phyloP scores from a whole-genome alignment of 345 rosid species.

The Aegle marmelos region DNA sequence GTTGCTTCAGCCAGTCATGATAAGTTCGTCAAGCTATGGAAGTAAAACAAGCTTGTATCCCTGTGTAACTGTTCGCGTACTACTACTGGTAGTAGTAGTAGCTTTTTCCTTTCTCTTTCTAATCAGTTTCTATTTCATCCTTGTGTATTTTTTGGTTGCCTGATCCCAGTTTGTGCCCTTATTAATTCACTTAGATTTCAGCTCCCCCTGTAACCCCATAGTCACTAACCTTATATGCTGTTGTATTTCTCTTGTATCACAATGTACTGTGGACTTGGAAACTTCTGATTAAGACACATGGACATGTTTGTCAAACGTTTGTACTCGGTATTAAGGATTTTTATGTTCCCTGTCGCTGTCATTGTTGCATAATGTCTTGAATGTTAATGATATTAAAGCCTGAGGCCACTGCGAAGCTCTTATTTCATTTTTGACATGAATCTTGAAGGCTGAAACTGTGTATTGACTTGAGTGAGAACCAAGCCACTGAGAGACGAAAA shows the following conservation, averaged over 20 bases:
- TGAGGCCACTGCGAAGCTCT: background rate
- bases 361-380: background rate
- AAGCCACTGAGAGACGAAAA: background rate
- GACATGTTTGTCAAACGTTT: background rate
- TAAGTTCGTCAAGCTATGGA: conserved; percentile 89
- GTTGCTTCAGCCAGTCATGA: conserved; percentile 98
- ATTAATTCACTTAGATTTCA: background rate
- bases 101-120: background rate
- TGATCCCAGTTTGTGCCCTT: conserved; percentile 9
- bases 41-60: conserved; percentile 28
- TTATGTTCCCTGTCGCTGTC: background rate
- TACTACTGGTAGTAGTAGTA: background rate
- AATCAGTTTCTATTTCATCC: conserved; percentile 2
- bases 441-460: background rate
- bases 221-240: conserved; percentile 22
- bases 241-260: conserved; percentile 15
- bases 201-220: conserved; percentile 7
- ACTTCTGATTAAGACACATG: background rate
- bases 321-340: background rate
- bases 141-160: conserved; percentile 10
- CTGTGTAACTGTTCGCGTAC: background rate
- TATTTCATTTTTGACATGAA: background rate
- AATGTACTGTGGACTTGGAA: background rate
- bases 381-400: background rate
- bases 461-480: background rate